Conservation (phyloP, 495 filamentous ascomycete genomes). For the Aspergillus carlsbadensis region DNA sequence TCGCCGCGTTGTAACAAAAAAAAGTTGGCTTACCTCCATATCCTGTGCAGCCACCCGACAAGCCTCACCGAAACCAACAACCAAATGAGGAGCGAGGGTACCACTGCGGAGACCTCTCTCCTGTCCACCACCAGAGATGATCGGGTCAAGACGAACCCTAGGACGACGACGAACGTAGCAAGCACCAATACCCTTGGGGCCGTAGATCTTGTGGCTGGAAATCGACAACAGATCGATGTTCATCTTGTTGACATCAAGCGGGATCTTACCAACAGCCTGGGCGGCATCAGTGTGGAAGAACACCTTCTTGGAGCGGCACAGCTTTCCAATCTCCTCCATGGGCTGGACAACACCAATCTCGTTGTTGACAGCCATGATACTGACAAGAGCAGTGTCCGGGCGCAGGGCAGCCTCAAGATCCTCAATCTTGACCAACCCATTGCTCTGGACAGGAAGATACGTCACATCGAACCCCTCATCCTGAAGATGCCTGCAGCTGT, state of each 20-base stretch:
- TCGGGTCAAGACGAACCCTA: slow-evolving; percentile 88
- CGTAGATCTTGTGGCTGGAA: slow-evolving; percentile 98
- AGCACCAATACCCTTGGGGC: slow-evolving; percentile 94
- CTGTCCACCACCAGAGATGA: slow-evolving; percentile 95
- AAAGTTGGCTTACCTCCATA: slow-evolving; percentile 66
- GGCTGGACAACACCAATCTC: slow-evolving; percentile 99
- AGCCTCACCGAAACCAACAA: slow-evolving; percentile 93
- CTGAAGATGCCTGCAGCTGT: slow-evolving; percentile 94
- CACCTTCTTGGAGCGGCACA: slow-evolving; percentile 87
- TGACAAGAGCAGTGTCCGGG: slow-evolving; percentile 87
- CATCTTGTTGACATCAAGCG: slow-evolving; percentile 92
- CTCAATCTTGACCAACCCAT: slow-evolving; percentile 79
- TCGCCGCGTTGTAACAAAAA: slow-evolving; percentile 7
- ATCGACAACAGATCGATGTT: slow-evolving; percentile 98
- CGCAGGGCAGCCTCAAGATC: slow-evolving; percentile 88
- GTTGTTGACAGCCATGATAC: slow-evolving; percentile 99
- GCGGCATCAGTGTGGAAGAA: slow-evolving; percentile 99
- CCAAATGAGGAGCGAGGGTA: slow-evolving; percentile 83
- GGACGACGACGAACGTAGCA: slow-evolving; percentile 92
- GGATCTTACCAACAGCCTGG: slow-evolving; percentile 97
- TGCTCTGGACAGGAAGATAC: slow-evolving; percentile 85
- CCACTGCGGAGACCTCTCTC: slow-evolving; percentile 92
- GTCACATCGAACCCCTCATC: slow-evolving; percentile 96
- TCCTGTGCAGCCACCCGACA: slow-evolving; percentile 89
- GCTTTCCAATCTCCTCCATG: slow-evolving; percentile 84